Percentiles rank a stretch among this genome's conserved stretches.
These are phyloP conservation scores for Aspergillus ellipticus DNA, from an alignment of 495 filamentous ascomycete genomes.

Conservation along the genomic window DNA sequence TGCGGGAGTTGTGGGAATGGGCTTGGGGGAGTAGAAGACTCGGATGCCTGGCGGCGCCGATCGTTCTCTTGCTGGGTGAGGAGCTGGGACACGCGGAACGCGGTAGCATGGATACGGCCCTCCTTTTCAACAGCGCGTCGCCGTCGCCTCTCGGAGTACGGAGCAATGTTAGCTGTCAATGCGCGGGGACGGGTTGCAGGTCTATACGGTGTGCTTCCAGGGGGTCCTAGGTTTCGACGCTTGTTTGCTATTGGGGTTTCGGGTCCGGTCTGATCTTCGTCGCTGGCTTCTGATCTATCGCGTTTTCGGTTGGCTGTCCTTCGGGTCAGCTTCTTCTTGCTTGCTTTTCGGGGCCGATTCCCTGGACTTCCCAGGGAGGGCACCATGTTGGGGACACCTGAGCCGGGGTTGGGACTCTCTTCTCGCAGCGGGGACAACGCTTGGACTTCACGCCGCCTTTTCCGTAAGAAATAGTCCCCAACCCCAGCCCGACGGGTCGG, in stretches of 20 bases:
- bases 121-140: conserved; percentile 25
- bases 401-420: conserved; percentile 7
- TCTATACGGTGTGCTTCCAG: conserved; percentile 18
- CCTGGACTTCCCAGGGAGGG: not conserved
- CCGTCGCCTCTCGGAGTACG: conserved; percentile 28
- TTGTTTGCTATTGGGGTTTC: conserved; percentile 17
- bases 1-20: conserved; percentile 8
- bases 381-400: conserved; percentile 5
- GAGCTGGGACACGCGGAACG: conserved; percentile 35
- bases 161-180: conserved; percentile 13
- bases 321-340: conserved; percentile 8
- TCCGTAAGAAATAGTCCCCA: not conserved
- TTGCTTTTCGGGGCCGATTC: not conserved
- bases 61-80: conserved; percentile 27
- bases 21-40: not conserved
- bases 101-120: conserved; percentile 31
- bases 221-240: conserved; percentile 22
- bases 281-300: not conserved
- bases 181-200: conserved; percentile 15
- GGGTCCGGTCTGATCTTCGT: conserved; percentile 6
- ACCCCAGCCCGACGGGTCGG: conserved; percentile 10
- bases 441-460: not conserved
- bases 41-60: conserved; percentile 10
- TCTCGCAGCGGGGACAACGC: conserved; percentile 16
- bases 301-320: not conserved